phyloP scores from a whole-genome alignment of 2,329 filamentous ascomycete genomes.

The Phialemonium atrogriseum region DNA sequence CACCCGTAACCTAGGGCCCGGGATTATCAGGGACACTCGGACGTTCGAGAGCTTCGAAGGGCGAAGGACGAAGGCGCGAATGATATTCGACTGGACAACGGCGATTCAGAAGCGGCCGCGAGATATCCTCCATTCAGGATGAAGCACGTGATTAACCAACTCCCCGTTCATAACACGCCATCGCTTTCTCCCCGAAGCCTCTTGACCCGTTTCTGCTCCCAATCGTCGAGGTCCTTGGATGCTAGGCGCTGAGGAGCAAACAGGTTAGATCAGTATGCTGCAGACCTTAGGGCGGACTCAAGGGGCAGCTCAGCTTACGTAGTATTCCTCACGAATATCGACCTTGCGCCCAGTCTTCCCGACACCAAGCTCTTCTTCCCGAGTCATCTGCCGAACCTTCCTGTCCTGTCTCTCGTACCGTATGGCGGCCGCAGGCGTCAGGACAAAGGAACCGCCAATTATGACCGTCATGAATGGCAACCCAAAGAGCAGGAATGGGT shows the following conservation, averaged over 20 bases:
- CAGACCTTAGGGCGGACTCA: too few species aligned
- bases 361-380: slow-evolving; percentile 80
- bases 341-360: slow-evolving; percentile 63
- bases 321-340: slow-evolving; percentile 80
- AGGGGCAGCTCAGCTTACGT: slow-evolving; percentile 47
- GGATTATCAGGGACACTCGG: too few species aligned
- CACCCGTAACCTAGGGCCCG: too few species aligned
- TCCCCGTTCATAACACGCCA: slow-evolving; percentile 58
- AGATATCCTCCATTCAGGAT: too few species aligned
- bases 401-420: slow-evolving; percentile 91
- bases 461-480: slow-evolving; percentile 88
- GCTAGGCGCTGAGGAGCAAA: slow-evolving; percentile 55
- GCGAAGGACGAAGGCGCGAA: too few species aligned
- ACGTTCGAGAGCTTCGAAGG: too few species aligned
- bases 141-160: too few species aligned
- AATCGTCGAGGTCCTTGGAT: slow-evolving; percentile 86
- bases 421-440: slow-evolving; percentile 88
- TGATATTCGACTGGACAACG: too few species aligned
- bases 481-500: slow-evolving; percentile 88
- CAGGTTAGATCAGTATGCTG: too few species aligned
- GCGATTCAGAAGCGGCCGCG: too few species aligned
- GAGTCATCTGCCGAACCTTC: slow-evolving; percentile 75
- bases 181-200: slow-evolving; percentile 84
- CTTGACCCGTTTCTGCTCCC: slow-evolving; percentile 94
- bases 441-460: slow-evolving; percentile 83